Evolutionary conservation across 208 protist species (phyloP), one percentile per base, ranked within the genome.

Genomic region (Crithidia sp.): DNA sequence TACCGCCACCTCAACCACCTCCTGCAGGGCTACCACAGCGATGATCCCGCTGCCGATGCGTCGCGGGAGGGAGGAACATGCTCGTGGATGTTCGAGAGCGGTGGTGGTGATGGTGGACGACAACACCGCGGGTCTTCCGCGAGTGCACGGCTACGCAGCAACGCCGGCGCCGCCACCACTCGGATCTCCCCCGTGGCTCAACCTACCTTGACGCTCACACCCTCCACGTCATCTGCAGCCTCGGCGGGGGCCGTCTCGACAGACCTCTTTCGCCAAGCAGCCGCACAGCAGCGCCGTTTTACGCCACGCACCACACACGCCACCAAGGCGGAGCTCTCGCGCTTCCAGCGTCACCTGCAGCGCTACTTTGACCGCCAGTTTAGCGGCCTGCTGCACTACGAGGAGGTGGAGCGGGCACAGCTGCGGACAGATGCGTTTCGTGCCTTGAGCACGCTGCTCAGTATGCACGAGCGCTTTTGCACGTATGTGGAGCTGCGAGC

Each of bases 391-490:
- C 14, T 64, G 8, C 47, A 61, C 0, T 55, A 63, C 55, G 67
- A 79, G 19, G 59, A 79, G 39, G 41, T 43, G 0, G 66, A 79
- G 49, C 74, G 74, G 7, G 36, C 66, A 2, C 67, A 79, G 19
- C 17, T 79, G 36, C 36, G 16, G 16, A 19, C 55, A 0, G 54
- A 60, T 4, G 59, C 60, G 5, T 13, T 62, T 6, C 67, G 55
- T 2, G 74, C 74, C 2, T 28, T 79, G 12, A 16, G 8, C n/a
- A 78, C 66, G 2, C 5, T 78, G 2, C 7, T 10, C 45, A 53
- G 50, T 2, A n/a, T 72, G 36, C 66, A 73, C 43, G 39, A n/a
- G 2, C 41, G 60, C n/a, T 78, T 71, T 52, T 49, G 49, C 43
- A n/a, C 52, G n/a, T 79, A 78, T 16, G 16, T 63, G 6, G 52